Evolutionary conservation across 225 moss, liverwort and hornwort genomes (phyloP), one percentile per base, ranked within the genome.

Genomic region (Physcomitrium patens): DNA sequence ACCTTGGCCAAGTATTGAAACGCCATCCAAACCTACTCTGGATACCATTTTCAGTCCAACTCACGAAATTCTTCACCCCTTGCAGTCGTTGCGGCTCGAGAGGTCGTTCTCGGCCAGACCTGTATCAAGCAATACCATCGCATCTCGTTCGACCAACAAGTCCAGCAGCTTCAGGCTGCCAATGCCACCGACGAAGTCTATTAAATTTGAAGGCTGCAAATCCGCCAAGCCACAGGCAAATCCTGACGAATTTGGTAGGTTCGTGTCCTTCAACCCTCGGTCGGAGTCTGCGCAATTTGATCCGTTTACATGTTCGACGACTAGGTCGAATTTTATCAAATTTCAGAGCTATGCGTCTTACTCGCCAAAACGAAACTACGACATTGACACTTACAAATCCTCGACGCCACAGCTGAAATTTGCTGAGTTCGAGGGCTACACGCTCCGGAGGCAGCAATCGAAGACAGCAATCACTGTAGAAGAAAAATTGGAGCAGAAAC

Each of bases 1-100:
- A 43, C 27, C 65, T 11, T 52, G 78, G 51, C 69, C 74, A 1
- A 75, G 63, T 13, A 68, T 42, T 5, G 27, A 58, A 14, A 18
- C 42, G 28, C 72, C 78, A 14, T 28, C 54, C n/a, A 62, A 67
- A 49, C 71, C 68, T 2, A 49, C 71, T n/a, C 43, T 80, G 63
- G 78, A 71, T 47, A 80, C 86, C 47, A 80, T 86, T 48, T 86
- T 77, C 72, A 83, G 83, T 63, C 86, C 86, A 60, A 83, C 80
- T 44, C 81, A 83, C 64, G 83, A 86, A 75, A 83, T 86, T 65
- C 74, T 86, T 0, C 83, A 86, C 54, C 86, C 86, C 48, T 63
- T 86, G 78, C 80, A 83, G 54, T 80, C 86, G 19, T 42, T 86
- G 72, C 77, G 63, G 1, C 57, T 76, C 24, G 76, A 84, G 63